Percentiles rank a stretch among this genome's conserved stretches.
phyloP scores from a whole-genome alignment of 2,329 filamentous ascomycete genomes.

The Verticillium klebahnii region DNA sequence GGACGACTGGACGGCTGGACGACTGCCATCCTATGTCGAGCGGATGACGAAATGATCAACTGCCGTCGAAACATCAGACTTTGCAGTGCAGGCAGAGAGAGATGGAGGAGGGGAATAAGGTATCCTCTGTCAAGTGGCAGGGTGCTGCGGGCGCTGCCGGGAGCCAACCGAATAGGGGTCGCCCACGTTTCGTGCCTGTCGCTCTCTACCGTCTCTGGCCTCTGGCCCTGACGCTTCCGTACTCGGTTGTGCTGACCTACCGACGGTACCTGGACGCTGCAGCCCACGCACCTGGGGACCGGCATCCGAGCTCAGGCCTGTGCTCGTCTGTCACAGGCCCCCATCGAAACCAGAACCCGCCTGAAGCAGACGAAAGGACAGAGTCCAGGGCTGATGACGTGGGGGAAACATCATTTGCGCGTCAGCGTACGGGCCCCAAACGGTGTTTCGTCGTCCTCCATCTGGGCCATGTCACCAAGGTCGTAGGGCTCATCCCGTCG shows the following conservation, averaged over 20 bases:
- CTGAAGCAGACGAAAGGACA: background rate
- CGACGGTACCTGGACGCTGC: too few relatives aligned
- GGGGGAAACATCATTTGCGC: background rate
- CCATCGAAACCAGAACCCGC: background rate
- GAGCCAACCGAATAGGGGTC: background rate
- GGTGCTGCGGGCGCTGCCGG: background rate
- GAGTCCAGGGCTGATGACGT: background rate
- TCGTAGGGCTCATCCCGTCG: background rate
- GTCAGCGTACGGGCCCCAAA: background rate
- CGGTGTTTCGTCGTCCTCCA: background rate
- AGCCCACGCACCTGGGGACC: too few relatives aligned
- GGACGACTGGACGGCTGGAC: too few relatives aligned
- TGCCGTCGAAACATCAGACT: background rate
- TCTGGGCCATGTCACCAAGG: background rate
- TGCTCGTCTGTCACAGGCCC: background rate
- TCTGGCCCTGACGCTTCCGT: background rate
- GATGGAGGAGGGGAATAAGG: background rate
- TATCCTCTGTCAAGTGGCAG: background rate
- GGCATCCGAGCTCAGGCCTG: background rate
- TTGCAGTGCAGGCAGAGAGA: background rate
- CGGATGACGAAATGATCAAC: background rate
- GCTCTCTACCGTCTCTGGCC: background rate
- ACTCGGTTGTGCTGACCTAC: background rate
- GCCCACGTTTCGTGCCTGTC: background rate
- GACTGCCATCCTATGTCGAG: too few relatives aligned